Percentiles rank a stretch among this genome's conserved stretches.
Conservation (phyloP, 441 rosid genomes). For the Jatropha multifida region DNA sequence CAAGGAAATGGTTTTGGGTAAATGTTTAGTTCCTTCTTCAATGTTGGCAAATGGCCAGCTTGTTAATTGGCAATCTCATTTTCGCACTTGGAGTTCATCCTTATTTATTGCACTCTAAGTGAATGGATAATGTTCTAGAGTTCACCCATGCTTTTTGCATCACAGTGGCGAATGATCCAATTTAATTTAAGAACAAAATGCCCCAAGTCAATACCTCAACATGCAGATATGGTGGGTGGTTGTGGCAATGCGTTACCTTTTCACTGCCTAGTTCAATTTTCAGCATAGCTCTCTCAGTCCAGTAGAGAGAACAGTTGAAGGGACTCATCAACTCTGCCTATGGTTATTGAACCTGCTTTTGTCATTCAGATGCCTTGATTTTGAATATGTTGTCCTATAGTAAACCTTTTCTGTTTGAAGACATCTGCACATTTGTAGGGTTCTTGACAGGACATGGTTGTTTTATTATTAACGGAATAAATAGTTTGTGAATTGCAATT, state of each 20-base stretch:
- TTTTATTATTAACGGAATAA: not conserved
- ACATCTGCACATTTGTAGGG: not conserved
- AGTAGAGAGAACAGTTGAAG: not conserved
- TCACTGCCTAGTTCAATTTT: not conserved
- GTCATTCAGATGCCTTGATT: constrained; percentile 6
- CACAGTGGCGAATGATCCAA: not conserved
- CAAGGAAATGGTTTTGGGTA: constrained; percentile 99
- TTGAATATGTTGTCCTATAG: not conserved
- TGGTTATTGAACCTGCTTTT: constrained; percentile 4
- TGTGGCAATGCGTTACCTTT: not conserved
- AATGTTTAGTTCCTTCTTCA: constrained; percentile 23
- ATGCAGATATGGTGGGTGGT: not conserved
- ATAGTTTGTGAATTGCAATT: not conserved
- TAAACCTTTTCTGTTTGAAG: not conserved
- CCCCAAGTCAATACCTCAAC: not conserved
- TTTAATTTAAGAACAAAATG: not conserved
- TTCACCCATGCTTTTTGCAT: not conserved
- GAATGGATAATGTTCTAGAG: not conserved
- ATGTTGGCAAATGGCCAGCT: not conserved
- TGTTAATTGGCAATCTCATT: not conserved
- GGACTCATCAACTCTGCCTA: not conserved
- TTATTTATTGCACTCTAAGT: not conserved
- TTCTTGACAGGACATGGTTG: constrained; percentile 5
- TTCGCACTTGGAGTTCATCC: not conserved
- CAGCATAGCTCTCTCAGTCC: not conserved